phyloP scores from a whole-genome alignment of 305 asterid species.

The Solanum hybrid region DNA sequence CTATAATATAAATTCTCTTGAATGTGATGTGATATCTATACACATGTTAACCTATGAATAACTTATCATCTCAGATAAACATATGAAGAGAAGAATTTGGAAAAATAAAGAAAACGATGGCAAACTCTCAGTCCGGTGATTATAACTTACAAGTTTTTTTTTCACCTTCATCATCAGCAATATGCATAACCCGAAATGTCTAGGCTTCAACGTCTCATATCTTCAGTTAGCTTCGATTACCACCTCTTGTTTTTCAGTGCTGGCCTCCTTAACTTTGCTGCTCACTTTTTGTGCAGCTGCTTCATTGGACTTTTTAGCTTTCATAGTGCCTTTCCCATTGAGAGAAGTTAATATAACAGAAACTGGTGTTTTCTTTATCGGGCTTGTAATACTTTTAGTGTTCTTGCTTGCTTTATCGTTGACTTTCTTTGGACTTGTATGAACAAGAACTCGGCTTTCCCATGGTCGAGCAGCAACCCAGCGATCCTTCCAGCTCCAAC shows the following conservation, averaged over 20 bases:
- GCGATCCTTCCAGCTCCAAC: constrained; percentile 94
- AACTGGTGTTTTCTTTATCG: constrained; percentile 26
- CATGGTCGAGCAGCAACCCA: constrained; percentile 97
- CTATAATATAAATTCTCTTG: background rate
- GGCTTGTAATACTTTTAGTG: constrained; percentile 25
- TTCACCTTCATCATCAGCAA: background rate
- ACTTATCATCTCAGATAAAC: background rate
- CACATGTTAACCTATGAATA: background rate
- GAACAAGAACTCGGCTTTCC: constrained; percentile 57
- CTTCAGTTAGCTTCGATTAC: background rate
- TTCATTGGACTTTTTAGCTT: constrained; percentile 35
- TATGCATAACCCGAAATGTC: background rate
- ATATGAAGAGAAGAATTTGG: background rate
- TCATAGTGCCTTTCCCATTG: constrained; percentile 37
- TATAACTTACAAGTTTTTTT: background rate
- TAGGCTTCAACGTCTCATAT: background rate
- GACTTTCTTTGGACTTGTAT: constrained; percentile 44
- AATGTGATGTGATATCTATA: background rate
- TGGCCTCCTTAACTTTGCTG: constrained; percentile 29
- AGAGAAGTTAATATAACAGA: constrained; percentile 40
- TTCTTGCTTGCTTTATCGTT: constrained; percentile 24
- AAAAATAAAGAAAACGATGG: background rate
- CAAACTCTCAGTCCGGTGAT: background rate
- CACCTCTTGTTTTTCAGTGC: constrained; percentile 12
- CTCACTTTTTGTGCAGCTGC: constrained; percentile 25